A percentile compares a stretch with the other conserved stretches of the same genome.
Conservation (phyloP, 2,329 filamentous ascomycete species). For the Colletotrichum eleusines region DNA sequence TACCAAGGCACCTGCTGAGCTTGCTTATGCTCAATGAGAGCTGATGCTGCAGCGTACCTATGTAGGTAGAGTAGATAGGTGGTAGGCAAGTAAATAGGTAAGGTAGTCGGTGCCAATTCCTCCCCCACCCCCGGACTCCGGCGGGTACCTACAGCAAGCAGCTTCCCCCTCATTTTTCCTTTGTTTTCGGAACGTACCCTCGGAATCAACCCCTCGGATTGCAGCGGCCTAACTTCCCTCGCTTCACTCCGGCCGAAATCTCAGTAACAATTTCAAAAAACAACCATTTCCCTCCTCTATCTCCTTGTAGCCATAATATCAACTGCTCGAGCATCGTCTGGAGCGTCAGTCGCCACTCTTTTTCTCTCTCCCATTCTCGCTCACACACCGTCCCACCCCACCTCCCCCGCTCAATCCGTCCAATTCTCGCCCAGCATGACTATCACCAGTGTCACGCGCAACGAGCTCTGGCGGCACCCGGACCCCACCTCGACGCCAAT, state of each 20-base stretch:
- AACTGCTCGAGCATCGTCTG: slow-evolving; percentile 7
- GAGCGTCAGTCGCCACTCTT: slow-evolving; percentile 4
- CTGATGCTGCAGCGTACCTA: slow-evolving; percentile 3
- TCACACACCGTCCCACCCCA: slow-evolving; percentile 15
- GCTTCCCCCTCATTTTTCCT: background rate
- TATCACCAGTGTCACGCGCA: slow-evolving; percentile 42
- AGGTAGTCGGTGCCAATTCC: background rate
- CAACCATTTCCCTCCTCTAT: background rate
- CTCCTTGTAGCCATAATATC: slow-evolving; percentile 3
- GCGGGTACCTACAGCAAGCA: slow-evolving; percentile 6
- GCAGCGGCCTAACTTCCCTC: slow-evolving; percentile 40
- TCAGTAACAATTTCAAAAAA: slow-evolving; percentile 12
- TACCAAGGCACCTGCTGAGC: no score
- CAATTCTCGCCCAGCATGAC: slow-evolving; percentile 34
- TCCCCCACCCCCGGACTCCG: slow-evolving; percentile 41
- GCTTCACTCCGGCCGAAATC: slow-evolving; percentile 31
- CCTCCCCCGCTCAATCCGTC: background rate
- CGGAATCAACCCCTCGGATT: slow-evolving; percentile 40
- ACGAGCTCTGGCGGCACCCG: slow-evolving; percentile 79
- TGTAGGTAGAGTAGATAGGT: background rate
- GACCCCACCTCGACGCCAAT: slow-evolving; percentile 76
- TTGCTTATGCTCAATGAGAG: background rate
- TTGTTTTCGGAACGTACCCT: slow-evolving; percentile 23
- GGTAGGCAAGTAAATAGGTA: background rate
- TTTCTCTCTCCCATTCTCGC: background rate